Conservation (phyloP, 73 alveolate species). For the Symbiodinium pilosum region DNA sequence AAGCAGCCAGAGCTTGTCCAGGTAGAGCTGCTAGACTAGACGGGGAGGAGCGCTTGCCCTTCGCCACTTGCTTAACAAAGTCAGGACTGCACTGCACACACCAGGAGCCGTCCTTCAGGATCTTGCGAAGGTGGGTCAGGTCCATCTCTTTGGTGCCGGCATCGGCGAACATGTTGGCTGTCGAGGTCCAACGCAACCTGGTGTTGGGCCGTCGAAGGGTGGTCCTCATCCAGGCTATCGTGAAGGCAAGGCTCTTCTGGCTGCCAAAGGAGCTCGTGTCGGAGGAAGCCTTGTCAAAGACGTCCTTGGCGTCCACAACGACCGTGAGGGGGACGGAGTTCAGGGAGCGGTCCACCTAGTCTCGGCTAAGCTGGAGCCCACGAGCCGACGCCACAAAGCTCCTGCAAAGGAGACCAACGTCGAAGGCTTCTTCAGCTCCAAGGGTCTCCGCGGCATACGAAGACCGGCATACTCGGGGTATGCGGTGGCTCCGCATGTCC, state of each 20-base stretch:
- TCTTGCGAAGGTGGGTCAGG: constrained; percentile 2
- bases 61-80: constrained; percentile 23
- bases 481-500: constrained; percentile 24
- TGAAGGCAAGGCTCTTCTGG: constrained; percentile 9
- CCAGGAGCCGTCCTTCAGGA: neutral
- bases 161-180: constrained; percentile 27
- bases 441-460: constrained; percentile 22
- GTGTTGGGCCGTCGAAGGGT: constrained; percentile 1
- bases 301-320: constrained; percentile 34
- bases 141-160: constrained; percentile 43
- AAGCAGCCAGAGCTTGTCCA: neutral
- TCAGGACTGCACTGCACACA: neutral
- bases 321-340: neutral
- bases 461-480: constrained; percentile 21
- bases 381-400: neutral
- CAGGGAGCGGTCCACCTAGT: neutral
- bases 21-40: constrained; percentile 11
- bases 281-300: neutral
- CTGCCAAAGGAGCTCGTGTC: constrained; percentile 5
- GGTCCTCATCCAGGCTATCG: constrained; percentile 16
- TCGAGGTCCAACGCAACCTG: constrained; percentile 22
- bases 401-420: neutral
- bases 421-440: constrained; percentile 17
- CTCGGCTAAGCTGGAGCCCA: neutral
- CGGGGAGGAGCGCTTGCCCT: neutral